Conservation (phyloP, 768 basidiomycete genomes). For the Exidia glandulosa region DNA sequence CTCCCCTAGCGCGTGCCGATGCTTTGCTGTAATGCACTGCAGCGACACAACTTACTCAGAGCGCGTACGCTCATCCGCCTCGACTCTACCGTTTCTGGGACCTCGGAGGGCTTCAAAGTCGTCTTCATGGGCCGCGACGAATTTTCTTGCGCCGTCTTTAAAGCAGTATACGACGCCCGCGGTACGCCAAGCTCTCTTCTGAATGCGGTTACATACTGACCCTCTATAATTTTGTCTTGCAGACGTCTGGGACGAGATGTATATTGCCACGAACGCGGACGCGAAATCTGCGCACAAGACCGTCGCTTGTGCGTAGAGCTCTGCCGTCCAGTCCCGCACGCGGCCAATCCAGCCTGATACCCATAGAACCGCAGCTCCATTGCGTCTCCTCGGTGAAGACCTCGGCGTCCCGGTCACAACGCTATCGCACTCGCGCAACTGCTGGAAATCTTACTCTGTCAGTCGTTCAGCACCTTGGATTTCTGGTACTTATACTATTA, state of each 20-base stretch:
- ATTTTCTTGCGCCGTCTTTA: constrained; percentile 70
- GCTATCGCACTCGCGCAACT: constrained; percentile 47
- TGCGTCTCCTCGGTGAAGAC: constrained; percentile 47
- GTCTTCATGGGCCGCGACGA: constrained; percentile 84
- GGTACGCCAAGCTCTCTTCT: constrained; percentile 31
- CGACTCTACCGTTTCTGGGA: no score
- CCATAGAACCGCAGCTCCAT: constrained; percentile 41
- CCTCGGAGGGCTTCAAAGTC: constrained; percentile 48
- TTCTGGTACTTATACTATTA: neutral
- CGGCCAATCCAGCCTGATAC: neutral
- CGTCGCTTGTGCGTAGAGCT: neutral
- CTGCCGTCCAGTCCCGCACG: neutral
- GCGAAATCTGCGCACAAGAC: constrained; percentile 37
- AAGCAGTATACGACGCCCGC: constrained; percentile 46
- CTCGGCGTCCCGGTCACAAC: constrained; percentile 40
- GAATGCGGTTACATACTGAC: neutral
- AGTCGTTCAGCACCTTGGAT: neutral
- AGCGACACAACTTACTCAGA: no score
- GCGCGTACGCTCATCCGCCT: no score
- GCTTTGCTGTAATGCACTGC: no score
- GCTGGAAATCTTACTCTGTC: neutral
- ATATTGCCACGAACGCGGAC: constrained; percentile 66
- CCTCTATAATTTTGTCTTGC: neutral
- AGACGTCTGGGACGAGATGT: constrained; percentile 71
- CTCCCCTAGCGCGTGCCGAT: no score